A percentile compares a stretch with the other conserved stretches of the same genome.
These are phyloP conservation scores for Oryza officinalis DNA, from an alignment of 176 grass and related monocot genomes.

Conservation along the genomic window DNA sequence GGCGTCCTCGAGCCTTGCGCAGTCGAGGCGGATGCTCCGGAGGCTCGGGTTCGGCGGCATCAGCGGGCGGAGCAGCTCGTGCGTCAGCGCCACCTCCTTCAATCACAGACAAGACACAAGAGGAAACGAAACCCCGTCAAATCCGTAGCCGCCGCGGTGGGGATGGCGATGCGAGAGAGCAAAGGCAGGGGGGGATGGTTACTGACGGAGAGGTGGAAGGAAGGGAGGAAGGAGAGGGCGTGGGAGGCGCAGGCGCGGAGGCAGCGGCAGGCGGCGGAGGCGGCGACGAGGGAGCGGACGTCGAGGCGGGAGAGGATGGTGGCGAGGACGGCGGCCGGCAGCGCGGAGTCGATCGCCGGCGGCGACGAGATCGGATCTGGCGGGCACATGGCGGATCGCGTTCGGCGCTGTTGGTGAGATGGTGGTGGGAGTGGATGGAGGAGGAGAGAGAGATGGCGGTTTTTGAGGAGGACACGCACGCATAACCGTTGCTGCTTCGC, in stretches of 20 bases:
- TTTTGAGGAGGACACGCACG: conserved; percentile 28
- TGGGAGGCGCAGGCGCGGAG: conserved; percentile 63
- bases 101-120: conserved; percentile 31
- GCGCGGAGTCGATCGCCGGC: conserved; percentile 59
- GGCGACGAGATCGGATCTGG: conserved; percentile 58
- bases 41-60: conserved; percentile 65
- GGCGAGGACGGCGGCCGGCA: conserved; percentile 67
- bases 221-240: conserved; percentile 72
- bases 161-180: background rate
- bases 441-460: conserved; percentile 15
- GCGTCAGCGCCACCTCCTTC: conserved; percentile 71
- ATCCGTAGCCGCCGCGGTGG: background rate
- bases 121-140: conserved; percentile 17
- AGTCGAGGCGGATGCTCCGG: conserved; percentile 79
- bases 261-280: conserved; percentile 59
- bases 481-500: conserved; percentile 57
- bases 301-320: conserved; percentile 93
- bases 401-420: background rate
- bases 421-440: background rate
- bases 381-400: conserved; percentile 24
- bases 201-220: conserved; percentile 81
- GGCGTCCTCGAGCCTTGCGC: conserved; percentile 63
- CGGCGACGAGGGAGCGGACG: conserved; percentile 72
- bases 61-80: conserved; percentile 63
- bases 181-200: background rate